Percentiles rank a stretch among this genome's conserved stretches.
These are phyloP conservation scores for Pythium vanterpoolii DNA, from an alignment of 352 stramenopile species.

Conservation along the genomic window DNA sequence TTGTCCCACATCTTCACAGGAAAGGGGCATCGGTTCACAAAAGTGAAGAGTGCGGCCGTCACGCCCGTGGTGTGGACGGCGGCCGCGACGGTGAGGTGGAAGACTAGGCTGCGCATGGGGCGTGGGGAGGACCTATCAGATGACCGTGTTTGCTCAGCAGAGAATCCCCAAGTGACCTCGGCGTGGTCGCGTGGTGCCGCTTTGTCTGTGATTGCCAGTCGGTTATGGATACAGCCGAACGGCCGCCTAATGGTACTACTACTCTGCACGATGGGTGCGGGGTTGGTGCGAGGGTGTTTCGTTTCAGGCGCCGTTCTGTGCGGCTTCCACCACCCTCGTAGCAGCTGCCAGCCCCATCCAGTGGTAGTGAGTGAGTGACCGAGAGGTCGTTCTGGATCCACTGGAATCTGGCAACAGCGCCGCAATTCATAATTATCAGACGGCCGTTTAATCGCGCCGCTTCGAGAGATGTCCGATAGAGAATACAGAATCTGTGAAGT, in stretches of 20 bases:
- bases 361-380: too few relatives aligned
- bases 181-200: background rate
- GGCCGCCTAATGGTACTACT: too few relatives aligned
- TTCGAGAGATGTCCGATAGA: background rate
- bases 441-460: background rate
- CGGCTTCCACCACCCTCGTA: slow-evolving; percentile 2
- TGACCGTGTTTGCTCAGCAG: background rate
- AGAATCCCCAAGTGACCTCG: too few relatives aligned
- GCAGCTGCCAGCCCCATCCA: too few relatives aligned
- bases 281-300: too few relatives aligned
- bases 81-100: background rate
- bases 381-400: too few relatives aligned
- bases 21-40: slow-evolving; percentile 30
- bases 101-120: background rate
- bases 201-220: background rate
- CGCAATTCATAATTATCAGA: background rate
- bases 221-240: background rate
- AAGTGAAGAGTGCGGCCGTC: slow-evolving; percentile 23
- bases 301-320: background rate
- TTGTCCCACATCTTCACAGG: slow-evolving; percentile 34
- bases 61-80: background rate
- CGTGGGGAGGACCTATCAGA: background rate
- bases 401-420: too few relatives aligned
- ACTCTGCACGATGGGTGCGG: too few relatives aligned
- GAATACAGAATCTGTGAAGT: slow-evolving; percentile 5